Conservation (phyloP, 257 asterid genomes). For the Perilla frutescens region DNA sequence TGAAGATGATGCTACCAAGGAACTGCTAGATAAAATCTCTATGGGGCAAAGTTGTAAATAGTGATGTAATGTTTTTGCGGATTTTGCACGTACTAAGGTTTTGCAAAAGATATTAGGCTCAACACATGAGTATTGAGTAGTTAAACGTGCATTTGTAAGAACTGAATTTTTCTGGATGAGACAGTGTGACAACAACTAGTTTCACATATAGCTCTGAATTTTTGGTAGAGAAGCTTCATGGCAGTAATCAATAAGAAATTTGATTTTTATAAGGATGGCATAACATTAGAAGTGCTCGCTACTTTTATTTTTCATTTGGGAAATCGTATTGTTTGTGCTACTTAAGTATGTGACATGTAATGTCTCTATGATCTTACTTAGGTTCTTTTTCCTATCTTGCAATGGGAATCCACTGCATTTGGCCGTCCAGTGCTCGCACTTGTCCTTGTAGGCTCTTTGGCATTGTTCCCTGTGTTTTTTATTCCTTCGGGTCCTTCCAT, state of each 20-base stretch:
- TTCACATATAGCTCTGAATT: neutral
- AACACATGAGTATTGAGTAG: no score
- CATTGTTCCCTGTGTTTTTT: constrained; percentile 67
- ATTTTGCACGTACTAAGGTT: no score
- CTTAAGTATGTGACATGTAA: neutral
- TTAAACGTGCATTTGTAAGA: no score
- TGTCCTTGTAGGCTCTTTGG: constrained; percentile 76
- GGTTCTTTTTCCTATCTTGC: constrained; percentile 68
- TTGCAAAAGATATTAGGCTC: no score
- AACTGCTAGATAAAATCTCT: no score
- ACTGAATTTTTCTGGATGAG: no score
- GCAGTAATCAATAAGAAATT: neutral
- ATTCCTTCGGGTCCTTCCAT: constrained; percentile 88
- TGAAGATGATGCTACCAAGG: no score
- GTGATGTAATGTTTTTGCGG: no score
- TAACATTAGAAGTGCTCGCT: neutral
- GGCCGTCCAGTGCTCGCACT: constrained; percentile 75
- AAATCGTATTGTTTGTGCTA: neutral
- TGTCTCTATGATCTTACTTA: constrained; percentile 40
- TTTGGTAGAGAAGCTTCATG: constrained; percentile 2
- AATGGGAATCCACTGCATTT: constrained; percentile 86
- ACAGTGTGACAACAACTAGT: no score
- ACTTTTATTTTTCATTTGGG: neutral
- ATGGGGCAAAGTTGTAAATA: no score
- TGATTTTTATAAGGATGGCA: neutral